A percentile compares a stretch with the other conserved stretches of the same genome.
These are phyloP conservation scores for Paraconiothyrium sp. DNA, from an alignment of 2,329 filamentous ascomycete species.

Conservation along the genomic window DNA sequence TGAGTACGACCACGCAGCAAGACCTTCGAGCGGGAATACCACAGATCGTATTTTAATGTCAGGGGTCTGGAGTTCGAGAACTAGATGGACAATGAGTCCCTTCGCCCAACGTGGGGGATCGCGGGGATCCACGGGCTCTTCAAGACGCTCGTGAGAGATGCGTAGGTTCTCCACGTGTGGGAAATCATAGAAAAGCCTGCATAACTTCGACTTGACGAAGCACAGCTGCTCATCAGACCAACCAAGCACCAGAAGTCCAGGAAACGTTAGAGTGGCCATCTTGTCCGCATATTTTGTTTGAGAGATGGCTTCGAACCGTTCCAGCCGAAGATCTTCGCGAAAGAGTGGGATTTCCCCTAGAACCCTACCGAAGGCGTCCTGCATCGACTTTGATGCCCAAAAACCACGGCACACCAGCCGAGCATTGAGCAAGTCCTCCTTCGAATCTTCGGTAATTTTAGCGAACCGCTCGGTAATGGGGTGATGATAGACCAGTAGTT, in stretches of 20 bases:
- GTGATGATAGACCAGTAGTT: constrained; percentile 15
- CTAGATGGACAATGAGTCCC: no score
- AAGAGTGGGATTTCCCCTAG: constrained; percentile 18
- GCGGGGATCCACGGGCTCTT: no score
- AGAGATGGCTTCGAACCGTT: not conserved
- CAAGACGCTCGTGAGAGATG: no score
- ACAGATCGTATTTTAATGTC: not conserved
- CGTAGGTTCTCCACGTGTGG: no score
- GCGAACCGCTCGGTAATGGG: constrained; percentile 19
- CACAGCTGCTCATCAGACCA: no score
- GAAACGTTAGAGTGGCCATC: not conserved
- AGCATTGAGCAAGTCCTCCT: constrained; percentile 13
- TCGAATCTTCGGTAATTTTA: constrained; percentile 14
- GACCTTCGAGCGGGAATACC: not conserved
- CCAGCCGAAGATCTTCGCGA: not conserved
- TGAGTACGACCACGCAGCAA: not conserved
- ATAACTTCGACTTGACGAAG: no score
- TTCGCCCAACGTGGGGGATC: no score
- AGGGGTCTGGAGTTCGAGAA: no score
- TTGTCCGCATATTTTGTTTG: not conserved
- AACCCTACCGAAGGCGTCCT: constrained; percentile 12
- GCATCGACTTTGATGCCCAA: constrained; percentile 6
- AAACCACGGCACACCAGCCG: constrained; percentile 17
- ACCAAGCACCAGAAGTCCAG: not conserved
- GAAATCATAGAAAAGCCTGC: no score